phyloP scores from a whole-genome alignment of 345 rosid species.

The Populus tremula region DNA sequence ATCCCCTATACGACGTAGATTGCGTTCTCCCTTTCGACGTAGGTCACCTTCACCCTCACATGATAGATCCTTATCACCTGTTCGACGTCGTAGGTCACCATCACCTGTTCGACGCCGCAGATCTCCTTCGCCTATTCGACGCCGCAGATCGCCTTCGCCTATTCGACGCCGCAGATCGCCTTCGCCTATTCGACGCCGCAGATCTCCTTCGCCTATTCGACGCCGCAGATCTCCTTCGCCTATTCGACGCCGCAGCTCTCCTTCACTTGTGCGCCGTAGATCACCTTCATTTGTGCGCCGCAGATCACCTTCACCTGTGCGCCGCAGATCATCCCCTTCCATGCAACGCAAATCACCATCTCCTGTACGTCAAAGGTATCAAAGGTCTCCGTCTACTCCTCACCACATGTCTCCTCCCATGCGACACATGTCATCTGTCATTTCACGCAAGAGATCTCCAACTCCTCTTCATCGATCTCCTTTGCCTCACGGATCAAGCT shows the following conservation, averaged over 20 bases:
- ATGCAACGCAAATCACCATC: constrained; percentile 12
- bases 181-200: constrained; percentile 3
- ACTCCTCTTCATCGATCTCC: constrained; percentile 42
- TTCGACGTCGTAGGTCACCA: constrained; percentile 34
- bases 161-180: constrained; percentile 26
- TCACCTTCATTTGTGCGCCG: not conserved
- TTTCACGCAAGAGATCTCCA: constrained; percentile 39
- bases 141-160: constrained; percentile 41
- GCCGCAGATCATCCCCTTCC: constrained; percentile 7
- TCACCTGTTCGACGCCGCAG: constrained; percentile 29
- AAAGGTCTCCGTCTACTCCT: constrained; percentile 44
- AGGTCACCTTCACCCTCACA: constrained; percentile 23
- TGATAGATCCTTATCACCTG: constrained; percentile 7
- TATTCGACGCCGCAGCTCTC: constrained; percentile 9
- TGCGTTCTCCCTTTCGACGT: constrained; percentile 29
- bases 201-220: constrained; percentile 18
- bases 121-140: constrained; percentile 27
- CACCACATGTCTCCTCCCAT: constrained; percentile 24
- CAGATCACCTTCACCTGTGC: constrained; percentile 10
- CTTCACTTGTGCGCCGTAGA: not conserved
- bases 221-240: constrained; percentile 44
- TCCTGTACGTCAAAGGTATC: constrained; percentile 16
- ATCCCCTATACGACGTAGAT: constrained; percentile 30
- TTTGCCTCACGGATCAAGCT: constrained; percentile 37
- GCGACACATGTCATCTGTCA: constrained; percentile 33